A percentile compares a stretch with the other conserved stretches of the same genome.
phyloP scores from a whole-genome alignment of 148 eudicot genomes.

The Talinum fruticosum region DNA sequence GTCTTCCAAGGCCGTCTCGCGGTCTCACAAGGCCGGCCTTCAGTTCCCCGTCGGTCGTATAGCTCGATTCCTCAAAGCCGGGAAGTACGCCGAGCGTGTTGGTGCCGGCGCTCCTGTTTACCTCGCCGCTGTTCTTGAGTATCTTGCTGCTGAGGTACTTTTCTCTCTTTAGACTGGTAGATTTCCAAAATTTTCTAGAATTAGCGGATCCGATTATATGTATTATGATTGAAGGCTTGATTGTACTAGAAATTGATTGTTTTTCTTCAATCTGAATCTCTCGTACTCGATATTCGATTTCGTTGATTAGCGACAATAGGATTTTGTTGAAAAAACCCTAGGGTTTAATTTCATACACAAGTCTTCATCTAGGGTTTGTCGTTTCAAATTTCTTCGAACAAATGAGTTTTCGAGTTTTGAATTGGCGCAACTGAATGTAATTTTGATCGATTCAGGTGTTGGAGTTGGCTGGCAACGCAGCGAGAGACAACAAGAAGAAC shows the following conservation, averaged over 20 bases:
- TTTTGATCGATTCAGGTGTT: constrained; percentile 25
- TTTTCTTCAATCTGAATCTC: background rate
- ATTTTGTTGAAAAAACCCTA: too few species aligned
- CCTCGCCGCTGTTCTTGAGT: constrained; percentile 48
- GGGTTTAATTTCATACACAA: too few species aligned
- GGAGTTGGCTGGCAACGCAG: constrained; percentile 48
- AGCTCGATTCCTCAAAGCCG: constrained; percentile 40
- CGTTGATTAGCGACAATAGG: too few species aligned
- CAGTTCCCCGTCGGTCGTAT: constrained; percentile 50
- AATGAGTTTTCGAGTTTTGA: background rate
- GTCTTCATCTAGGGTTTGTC: background rate
- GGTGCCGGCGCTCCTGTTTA: constrained; percentile 54
- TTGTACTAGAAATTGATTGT: background rate
- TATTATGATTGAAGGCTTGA: background rate
- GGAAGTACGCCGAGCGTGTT: constrained; percentile 47
- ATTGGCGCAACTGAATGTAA: background rate
- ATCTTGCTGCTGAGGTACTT: constrained; percentile 47
- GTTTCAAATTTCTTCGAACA: background rate
- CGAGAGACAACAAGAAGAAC: constrained; percentile 43
- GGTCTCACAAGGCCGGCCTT: constrained; percentile 41
- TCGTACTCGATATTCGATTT: background rate
- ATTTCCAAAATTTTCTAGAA: too few species aligned
- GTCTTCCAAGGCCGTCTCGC: constrained; percentile 34
- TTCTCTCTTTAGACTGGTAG: background rate
- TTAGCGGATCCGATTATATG: background rate